These are phyloP conservation scores for Yamadazyma kitorensis DNA, from an alignment of 805 yeast genomes.

Conservation along the genomic window DNA sequence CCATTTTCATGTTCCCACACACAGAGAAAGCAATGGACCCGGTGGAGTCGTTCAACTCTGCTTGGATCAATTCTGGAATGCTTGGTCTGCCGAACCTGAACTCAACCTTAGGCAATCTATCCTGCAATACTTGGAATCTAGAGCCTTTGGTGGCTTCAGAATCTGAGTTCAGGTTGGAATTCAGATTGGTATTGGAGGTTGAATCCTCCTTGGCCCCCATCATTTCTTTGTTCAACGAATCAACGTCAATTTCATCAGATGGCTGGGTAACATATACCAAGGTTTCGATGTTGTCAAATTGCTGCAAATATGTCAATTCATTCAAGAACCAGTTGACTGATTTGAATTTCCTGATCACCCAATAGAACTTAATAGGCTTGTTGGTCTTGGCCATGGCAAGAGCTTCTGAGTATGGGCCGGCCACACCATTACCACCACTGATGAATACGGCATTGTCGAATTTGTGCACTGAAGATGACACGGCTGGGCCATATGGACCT, in stretches of 20 bases:
- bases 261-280: no score
- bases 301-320: slow-evolving; percentile 28
- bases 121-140: no score
- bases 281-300: no score
- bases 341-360: slow-evolving; percentile 56
- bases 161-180: no score
- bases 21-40: slow-evolving; percentile 46
- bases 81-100: neutral
- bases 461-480: slow-evolving; percentile 39
- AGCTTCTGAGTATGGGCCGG: slow-evolving; percentile 46
- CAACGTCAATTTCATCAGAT: no score
- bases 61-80: no score
- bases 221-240: no score
- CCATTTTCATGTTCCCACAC: slow-evolving; percentile 49
- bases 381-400: neutral
- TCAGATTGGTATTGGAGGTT: no score
- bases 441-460: slow-evolving; percentile 54
- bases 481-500: slow-evolving; percentile 64
- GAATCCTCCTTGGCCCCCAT: no score
- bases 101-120: neutral
- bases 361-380: slow-evolving; percentile 41
- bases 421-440: slow-evolving; percentile 76
- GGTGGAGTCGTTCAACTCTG: slow-evolving; percentile 34
- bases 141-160: no score
- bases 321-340: slow-evolving; percentile 46